Percentiles rank a stretch among this genome's conserved stretches.
phyloP scores from a whole-genome alignment of 2,329 filamentous ascomycete species.

The Huntiella moniliformis region DNA sequence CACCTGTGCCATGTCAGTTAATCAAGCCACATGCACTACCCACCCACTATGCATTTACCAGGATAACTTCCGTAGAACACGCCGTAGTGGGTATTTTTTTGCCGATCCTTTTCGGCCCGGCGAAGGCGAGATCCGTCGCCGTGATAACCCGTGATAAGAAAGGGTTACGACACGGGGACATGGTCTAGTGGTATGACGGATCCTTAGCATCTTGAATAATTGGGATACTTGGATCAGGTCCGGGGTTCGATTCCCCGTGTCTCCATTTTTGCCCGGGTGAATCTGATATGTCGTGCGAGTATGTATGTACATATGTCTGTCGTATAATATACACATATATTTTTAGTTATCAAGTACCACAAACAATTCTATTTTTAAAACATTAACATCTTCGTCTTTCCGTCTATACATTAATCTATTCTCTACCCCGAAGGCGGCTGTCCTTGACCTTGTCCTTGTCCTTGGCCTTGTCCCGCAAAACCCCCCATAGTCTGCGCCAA shows the following conservation, averaged over 20 bases:
- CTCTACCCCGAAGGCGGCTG: neutral
- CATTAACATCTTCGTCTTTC: neutral
- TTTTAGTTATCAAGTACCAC: neutral
- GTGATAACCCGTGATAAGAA: no score
- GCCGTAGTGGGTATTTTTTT: no score
- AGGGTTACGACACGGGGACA: neutral
- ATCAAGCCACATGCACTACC: no score
- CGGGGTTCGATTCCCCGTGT: conserved; percentile 7
- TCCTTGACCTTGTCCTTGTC: neutral
- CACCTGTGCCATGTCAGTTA: no score
- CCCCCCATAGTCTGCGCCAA: conserved; percentile 1
- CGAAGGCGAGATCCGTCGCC: no score
- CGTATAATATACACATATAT: neutral
- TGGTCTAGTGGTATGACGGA: conserved; percentile 5
- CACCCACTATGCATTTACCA: no score
- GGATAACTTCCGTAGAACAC: no score
- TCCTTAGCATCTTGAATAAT: neutral
- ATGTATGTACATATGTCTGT: neutral
- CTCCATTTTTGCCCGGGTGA: conserved; percentile 3
- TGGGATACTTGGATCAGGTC: neutral
- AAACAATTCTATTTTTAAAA: neutral
- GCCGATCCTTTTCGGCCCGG: no score
- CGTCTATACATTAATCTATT: neutral
- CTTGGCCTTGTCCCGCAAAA: neutral
- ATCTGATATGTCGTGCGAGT: neutral